Evolutionary conservation across 2,329 filamentous ascomycete species (phyloP), one percentile per base, ranked within the genome.

Genomic region (Aspergillus vadensis): DNA sequence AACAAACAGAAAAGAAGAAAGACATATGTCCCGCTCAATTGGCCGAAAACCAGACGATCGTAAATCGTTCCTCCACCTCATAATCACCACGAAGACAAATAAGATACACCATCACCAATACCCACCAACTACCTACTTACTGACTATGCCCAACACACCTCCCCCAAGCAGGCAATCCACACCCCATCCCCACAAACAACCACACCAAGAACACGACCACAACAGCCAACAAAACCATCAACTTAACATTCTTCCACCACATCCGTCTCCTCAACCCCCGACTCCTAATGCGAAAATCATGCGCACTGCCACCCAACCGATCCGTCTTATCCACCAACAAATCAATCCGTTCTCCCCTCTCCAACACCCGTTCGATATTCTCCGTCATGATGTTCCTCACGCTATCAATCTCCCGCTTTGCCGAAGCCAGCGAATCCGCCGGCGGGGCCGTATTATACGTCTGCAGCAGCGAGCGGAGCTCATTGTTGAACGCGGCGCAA

Each of bases 191-290:
- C 21, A 91, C 83, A 67, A 91, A 86, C 12, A 91, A 71, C 72
- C 91, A 91, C 4, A 91, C 70, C 76, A 91, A 77, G 70, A 91
- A 91, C 8, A 91, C 75, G 21, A 83, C 72, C 30, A 84, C 82
- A 32, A 95, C 78, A 1, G 93, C 91, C 48, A 97, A 72, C 68
- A 99, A 77, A 6, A 86, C 88, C 92, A 98, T 97, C 68, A 99
- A 79, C 81, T 96, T 96, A 49, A 96, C 85, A 76, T 99, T 98
- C 88, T 98, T 98, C 94, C 94, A 98, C 95, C 95, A 99, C 95
- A 99, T 98, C 78, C 89, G 86, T 73, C 96, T 85, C 80, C 95
- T 91, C 69, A 99, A 77, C 1, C 92, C 92, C 25, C 92, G 83
- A 75, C 91, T 96, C 67, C 94, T 84, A 17, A 98, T 88, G 55